phyloP scores from a whole-genome alignment of 1,139 yeast genomes.

The Candida freyschussii region DNA sequence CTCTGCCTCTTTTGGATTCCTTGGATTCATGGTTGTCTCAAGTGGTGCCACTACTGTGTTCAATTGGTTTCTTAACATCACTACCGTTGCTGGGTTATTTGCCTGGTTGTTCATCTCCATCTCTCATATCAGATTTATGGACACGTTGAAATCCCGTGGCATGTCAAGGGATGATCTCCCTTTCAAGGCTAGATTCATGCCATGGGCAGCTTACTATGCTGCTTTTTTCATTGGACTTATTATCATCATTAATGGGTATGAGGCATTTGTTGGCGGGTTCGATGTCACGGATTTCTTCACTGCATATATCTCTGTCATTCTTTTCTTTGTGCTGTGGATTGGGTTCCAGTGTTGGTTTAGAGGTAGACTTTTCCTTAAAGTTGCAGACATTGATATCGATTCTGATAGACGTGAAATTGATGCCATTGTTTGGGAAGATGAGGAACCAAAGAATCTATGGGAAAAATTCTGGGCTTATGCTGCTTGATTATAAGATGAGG shows the following conservation, averaged over 20 bases:
- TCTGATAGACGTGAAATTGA: slow-evolving; percentile 58
- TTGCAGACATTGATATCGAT: slow-evolving; percentile 59
- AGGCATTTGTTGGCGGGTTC: slow-evolving; percentile 47
- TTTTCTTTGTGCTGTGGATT: slow-evolving; percentile 44
- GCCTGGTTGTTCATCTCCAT: slow-evolving; percentile 67
- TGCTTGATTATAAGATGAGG: too few species aligned
- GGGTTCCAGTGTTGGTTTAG: slow-evolving; percentile 46
- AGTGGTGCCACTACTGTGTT: slow-evolving; percentile 65
- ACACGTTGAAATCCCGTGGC: slow-evolving; percentile 49
- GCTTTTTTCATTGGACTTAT: slow-evolving; percentile 44
- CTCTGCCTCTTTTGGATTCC: slow-evolving; percentile 57
- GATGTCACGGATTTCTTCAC: slow-evolving; percentile 50
- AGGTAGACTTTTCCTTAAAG: slow-evolving; percentile 36
- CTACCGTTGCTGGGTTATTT: slow-evolving; percentile 60
- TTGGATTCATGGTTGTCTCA: slow-evolving; percentile 66
- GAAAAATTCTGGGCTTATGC: slow-evolving; percentile 47
- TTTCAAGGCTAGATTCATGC: slow-evolving; percentile 61
- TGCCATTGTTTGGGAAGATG: slow-evolving; percentile 50
- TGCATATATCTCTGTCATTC: slow-evolving; percentile 52
- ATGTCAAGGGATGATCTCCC: slow-evolving; percentile 65
- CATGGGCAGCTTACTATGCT: slow-evolving; percentile 57
- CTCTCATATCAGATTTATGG: slow-evolving; percentile 64
- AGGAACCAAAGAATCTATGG: slow-evolving; percentile 46
- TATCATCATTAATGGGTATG: slow-evolving; percentile 61
- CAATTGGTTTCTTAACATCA: slow-evolving; percentile 71